These are phyloP conservation scores for Sporormia fimetaria DNA, from an alignment of 495 filamentous ascomycete species.

Conservation along the genomic window DNA sequence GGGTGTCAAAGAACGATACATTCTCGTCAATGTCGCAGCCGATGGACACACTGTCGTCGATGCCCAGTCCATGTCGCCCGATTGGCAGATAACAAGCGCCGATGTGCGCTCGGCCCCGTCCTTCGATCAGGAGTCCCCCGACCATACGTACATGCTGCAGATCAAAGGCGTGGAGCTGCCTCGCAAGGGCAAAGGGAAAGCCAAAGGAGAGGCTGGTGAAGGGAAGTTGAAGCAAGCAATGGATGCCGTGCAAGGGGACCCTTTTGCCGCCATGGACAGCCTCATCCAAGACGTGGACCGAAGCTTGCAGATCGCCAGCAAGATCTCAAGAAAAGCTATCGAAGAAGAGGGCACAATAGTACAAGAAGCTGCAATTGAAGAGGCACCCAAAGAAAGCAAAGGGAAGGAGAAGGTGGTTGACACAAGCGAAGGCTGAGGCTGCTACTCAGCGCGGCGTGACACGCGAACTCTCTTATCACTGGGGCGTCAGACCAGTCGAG, in stretches of 20 bases:
- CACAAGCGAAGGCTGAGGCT: too few relatives aligned
- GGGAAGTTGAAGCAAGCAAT: constrained; percentile 19
- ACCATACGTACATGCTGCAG: constrained; percentile 27
- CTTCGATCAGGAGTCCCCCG: constrained; percentile 25
- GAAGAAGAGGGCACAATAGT: too few relatives aligned
- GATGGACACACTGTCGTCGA: constrained; percentile 28
- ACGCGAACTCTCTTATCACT: too few relatives aligned
- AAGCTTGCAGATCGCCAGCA: constrained; percentile 19
- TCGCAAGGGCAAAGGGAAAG: constrained; percentile 10
- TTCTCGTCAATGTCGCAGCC: constrained; percentile 30
- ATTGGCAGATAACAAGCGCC: constrained; percentile 31
- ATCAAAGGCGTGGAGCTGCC: constrained; percentile 26
- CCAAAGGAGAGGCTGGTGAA: constrained; percentile 13
- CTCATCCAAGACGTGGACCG: constrained; percentile 19
- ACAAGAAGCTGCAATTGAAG: too few relatives aligned
- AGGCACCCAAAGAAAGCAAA: too few relatives aligned
- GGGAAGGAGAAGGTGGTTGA: too few relatives aligned
- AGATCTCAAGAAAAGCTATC: too few relatives aligned
- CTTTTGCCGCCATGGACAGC: constrained; percentile 21
- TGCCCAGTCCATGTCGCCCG: constrained; percentile 27
- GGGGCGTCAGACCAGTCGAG: too few relatives aligned
- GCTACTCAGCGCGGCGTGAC: too few relatives aligned
- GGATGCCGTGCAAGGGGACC: constrained; percentile 14
- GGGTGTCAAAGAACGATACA: constrained; percentile 27
- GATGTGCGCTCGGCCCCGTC: constrained; percentile 26